Evolutionary conservation across 495 filamentous ascomycete species (phyloP), one percentile per base, ranked within the genome.

Genomic region (Talaromyces stipitatus): DNA sequence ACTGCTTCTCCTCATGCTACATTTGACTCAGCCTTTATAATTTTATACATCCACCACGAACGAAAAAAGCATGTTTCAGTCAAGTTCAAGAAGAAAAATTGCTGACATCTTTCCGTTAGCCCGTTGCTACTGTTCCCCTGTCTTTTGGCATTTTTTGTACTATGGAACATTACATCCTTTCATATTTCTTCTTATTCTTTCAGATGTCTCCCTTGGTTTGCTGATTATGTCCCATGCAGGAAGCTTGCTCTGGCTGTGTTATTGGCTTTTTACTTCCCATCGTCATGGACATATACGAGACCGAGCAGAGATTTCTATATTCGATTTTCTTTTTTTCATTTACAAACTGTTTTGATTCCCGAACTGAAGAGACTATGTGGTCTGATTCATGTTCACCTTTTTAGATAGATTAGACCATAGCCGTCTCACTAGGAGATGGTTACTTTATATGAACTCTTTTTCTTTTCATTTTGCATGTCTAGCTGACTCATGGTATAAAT

Each of bases 321-420:
- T n/a, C n/a, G n/a, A n/a, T n/a, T n/a, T n/a, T n/a, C n/a, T n/a
- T n/a, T n/a, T n/a, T n/a, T n/a, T n/a, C n/a, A n/a, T n/a, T n/a
- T n/a, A n/a, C n/a, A n/a, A 30, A 30, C 54, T 16, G 33, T 55
- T 38, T 55, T 29, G 36, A 38, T 33, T 28, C 33, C 54, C 36
- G 33, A 55, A 20, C 54, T 28, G 26, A 10, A 30, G 5, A 18
- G 48, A 26, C 6, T 9, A 4, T 51, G 28, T 29, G 9, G 48
- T 22, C 27, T 11, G 18, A 38, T 20, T 28, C n/a, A 51, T 36
- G 27, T 38, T 27, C n/a, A 20, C 20, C 29, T 43, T 55, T 27
- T 55, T 55, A 55, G 54, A 55, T 55, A 54, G 52, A 54, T 55
- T 55, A 55, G 54, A 55, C 46, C 23, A 55, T 29, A n/a, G 36